Conservation (phyloP, 148 eudicot genomes). For the Linanthus parryae region DNA sequence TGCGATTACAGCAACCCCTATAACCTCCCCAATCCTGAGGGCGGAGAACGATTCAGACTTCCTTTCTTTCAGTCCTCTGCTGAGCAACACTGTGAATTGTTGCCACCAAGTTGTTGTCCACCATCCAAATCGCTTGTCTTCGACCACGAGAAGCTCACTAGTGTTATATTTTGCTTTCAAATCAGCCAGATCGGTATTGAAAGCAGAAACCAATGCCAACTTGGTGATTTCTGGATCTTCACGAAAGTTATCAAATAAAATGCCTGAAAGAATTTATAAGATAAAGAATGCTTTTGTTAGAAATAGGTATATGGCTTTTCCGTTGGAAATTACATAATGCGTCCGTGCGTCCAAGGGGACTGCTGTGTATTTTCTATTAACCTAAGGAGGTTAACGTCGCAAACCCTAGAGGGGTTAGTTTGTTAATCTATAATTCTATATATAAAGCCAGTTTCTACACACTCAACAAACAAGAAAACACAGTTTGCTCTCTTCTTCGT, state of each 20-base stretch:
- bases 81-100: constrained; percentile 40
- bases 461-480: too few species aligned
- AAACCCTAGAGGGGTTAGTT: too few species aligned
- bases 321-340: too few species aligned
- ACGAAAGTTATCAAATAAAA: constrained; percentile 23
- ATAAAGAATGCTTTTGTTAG: too few species aligned
- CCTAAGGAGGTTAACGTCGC: too few species aligned
- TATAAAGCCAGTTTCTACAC: too few species aligned
- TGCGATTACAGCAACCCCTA: constrained; percentile 32
- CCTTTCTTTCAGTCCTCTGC: constrained; percentile 61
- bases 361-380: too few species aligned
- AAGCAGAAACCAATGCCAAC: constrained; percentile 34
- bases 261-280: too few species aligned
- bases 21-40: constrained; percentile 36
- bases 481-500: too few species aligned
- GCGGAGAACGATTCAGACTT: constrained; percentile 44
- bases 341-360: too few species aligned
- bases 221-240: constrained; percentile 33
- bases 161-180: constrained; percentile 23
- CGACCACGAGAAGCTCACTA: neutral
- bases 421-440: too few species aligned
- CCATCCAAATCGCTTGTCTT: constrained; percentile 8
- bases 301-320: too few species aligned
- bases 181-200: constrained; percentile 29
- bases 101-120: constrained; percentile 74